phyloP scores from a whole-genome alignment of 306 rosid genomes.

The Biancaea sappan region DNA sequence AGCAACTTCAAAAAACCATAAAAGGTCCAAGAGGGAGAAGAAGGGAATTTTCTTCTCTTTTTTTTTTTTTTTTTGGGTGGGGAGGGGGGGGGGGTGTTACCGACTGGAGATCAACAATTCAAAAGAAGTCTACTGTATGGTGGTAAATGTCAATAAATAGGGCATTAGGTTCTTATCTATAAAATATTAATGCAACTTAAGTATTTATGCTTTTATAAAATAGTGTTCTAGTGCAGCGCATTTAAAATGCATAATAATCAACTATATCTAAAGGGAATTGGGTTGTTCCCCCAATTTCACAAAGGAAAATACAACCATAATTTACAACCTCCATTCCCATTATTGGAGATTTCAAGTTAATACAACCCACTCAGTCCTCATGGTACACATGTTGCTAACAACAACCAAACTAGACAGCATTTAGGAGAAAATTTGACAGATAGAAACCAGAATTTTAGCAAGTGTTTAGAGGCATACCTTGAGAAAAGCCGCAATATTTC shows the following conservation, averaged over 20 bases:
- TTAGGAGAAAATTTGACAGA: background rate
- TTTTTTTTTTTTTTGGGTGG: too few species aligned
- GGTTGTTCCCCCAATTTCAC: background rate
- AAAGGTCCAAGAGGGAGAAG: constrained; percentile 1
- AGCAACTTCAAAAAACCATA: constrained; percentile 17
- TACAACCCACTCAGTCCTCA: background rate
- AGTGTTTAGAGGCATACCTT: constrained; percentile 51
- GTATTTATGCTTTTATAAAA: background rate
- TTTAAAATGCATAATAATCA: background rate
- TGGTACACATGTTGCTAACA: background rate
- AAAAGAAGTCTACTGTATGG: background rate
- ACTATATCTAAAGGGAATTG: background rate
- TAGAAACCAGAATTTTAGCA: constrained; percentile 15
- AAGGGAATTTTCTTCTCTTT: too few species aligned
- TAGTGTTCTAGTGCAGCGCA: background rate
- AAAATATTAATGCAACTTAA: background rate
- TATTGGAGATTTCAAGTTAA: background rate
- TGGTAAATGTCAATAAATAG: background rate
- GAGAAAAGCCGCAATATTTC: constrained; percentile 92
- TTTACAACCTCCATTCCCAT: background rate
- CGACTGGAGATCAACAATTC: background rate
- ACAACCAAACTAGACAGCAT: background rate
- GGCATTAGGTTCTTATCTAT: background rate
- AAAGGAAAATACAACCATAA: background rate
- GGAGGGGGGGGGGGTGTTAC: background rate